Percentiles rank a stretch among this genome's conserved stretches.
Evolutionary conservation across 106 monocot genomes (phyloP).

Genomic region (Chionographis japonica): DNA sequence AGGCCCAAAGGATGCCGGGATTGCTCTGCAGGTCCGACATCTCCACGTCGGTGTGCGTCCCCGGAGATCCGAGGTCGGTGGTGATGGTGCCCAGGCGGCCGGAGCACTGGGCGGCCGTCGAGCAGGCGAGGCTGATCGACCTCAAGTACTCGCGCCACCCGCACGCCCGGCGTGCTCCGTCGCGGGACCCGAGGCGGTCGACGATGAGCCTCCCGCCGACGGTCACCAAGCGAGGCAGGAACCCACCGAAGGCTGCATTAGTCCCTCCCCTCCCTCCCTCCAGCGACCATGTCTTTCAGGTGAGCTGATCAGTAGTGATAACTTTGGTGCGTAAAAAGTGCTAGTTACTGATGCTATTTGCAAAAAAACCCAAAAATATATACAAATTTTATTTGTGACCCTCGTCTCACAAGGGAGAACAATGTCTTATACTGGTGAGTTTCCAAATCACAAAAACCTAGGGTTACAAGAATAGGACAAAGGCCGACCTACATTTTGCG

Average conservation of each 20-base stretch:
- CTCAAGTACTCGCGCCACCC: slow-evolving; percentile 45
- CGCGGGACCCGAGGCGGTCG: slow-evolving; percentile 10
- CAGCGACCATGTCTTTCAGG: slow-evolving; percentile 45
- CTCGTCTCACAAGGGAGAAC: no score
- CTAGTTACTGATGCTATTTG: background rate
- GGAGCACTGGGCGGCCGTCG: slow-evolving; percentile 26
- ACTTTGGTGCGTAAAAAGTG: background rate
- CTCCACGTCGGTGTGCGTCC: slow-evolving; percentile 27
- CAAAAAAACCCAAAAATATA: no score
- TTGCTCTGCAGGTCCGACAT: slow-evolving; percentile 41
- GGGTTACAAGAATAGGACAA: no score
- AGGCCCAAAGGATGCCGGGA: slow-evolving; percentile 18
- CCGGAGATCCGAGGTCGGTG: slow-evolving; percentile 31
- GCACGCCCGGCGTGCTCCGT: slow-evolving; percentile 5
- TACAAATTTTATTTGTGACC: no score
- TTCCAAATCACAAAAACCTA: no score
- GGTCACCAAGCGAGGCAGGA: slow-evolving; percentile 26
- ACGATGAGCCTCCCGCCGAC: slow-evolving; percentile 39
- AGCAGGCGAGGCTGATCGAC: slow-evolving; percentile 35
- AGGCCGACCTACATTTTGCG: no score
- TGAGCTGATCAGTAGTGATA: background rate
- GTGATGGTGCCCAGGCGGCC: slow-evolving; percentile 26
- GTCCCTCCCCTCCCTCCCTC: background rate
- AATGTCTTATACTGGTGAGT: no score
- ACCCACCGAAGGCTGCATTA: slow-evolving; percentile 4